A percentile compares a stretch with the other conserved stretches of the same genome.
phyloP scores from a whole-genome alignment of 768 basidiomycete genomes.

The Clitopilus hobsonii region DNA sequence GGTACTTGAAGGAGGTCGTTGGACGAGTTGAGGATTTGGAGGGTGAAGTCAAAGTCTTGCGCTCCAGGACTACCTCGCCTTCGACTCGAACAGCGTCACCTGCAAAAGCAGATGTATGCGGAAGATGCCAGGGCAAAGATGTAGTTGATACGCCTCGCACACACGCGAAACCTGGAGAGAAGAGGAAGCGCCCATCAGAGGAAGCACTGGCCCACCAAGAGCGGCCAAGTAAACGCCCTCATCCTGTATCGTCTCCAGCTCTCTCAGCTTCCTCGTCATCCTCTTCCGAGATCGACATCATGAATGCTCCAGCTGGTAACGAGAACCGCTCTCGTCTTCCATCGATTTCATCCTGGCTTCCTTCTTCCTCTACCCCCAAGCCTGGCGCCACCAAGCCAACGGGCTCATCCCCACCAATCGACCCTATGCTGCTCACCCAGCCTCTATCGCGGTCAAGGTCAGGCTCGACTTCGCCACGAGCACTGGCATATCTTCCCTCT shows the following conservation, averaged over 20 bases:
- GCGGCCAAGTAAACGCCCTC: not conserved
- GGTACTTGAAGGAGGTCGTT: slow-evolving; percentile 70
- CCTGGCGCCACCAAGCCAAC: not conserved
- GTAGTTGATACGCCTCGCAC: not conserved
- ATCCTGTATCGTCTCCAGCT: not conserved
- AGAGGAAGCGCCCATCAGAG: slow-evolving; percentile 10
- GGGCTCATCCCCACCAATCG: slow-evolving; percentile 18
- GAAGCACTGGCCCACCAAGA: slow-evolving; percentile 2
- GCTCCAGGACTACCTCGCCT: too few relatives aligned
- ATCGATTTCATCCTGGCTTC: slow-evolving; percentile 67
- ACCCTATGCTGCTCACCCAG: slow-evolving; percentile 24
- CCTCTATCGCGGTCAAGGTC: not conserved
- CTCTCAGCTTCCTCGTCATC: slow-evolving; percentile 6
- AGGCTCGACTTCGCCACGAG: slow-evolving; percentile 18
- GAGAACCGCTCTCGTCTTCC: slow-evolving; percentile 42
- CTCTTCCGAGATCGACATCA: too few relatives aligned
- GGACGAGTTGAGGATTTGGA: slow-evolving; percentile 43
- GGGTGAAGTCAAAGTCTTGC: slow-evolving; percentile 21
- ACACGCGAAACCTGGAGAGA: slow-evolving; percentile 6
- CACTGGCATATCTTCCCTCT: slow-evolving; percentile 38
- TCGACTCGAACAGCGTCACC: too few relatives aligned
- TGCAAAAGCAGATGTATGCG: slow-evolving; percentile 7
- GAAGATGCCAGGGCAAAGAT: slow-evolving; percentile 11
- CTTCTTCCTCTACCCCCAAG: too few relatives aligned
- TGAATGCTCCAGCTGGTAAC: too few relatives aligned